Base-by-base conservation (phyloP, 768 basidiomycete species). In the Xerocomellus chrysenteron region DNA sequence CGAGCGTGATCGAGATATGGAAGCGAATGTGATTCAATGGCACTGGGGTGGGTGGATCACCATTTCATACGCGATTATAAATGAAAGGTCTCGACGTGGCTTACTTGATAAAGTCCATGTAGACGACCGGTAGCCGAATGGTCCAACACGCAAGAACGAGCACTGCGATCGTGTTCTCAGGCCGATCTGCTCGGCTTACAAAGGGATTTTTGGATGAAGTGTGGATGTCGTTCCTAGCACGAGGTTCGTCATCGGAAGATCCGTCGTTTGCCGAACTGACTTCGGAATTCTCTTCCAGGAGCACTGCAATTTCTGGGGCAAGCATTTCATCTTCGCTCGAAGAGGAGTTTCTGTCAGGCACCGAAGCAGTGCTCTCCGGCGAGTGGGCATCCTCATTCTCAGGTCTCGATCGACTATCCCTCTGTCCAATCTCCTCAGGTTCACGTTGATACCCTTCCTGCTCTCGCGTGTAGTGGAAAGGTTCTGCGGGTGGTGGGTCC, bases 81-180 rank as follows among this genome's bases (percentile, higher is more conserved):
- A n/a, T 5, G 13, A 36, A 19, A 19, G 32, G 26, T 26, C 36
- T 37, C 17, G 19, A 54, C 19, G 14, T 35, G 49, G 67, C 86
- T 59, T 65, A 90, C 94, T 76, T 77, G 43, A 85, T 78, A 48
- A 96, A 80, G 66, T 97, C 93, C 64, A 79, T 80, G 64, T 86
- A 89, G 63, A 89, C 74, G 12, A 90, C 75, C 0, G 94, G 92
- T 37, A 94, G 69, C 19, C 94, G 80, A 68, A 95, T 65, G 21
- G 82, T 85, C 91, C 91, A 94, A 60, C 87, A 89, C 3, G 82
- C 89, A 5, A 94, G 68, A 17, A 89, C 75, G 5, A 96, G 75
- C 41, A 94, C 78, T 4, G 86, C 83, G 32, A 97, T 74, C 30
- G 77, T 84, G 49, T 78, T 79, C 28, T 74, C 75, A 2, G 80